phyloP scores from a whole-genome alignment of 169 alveolate species.

The Plasmodium yoelii region DNA sequence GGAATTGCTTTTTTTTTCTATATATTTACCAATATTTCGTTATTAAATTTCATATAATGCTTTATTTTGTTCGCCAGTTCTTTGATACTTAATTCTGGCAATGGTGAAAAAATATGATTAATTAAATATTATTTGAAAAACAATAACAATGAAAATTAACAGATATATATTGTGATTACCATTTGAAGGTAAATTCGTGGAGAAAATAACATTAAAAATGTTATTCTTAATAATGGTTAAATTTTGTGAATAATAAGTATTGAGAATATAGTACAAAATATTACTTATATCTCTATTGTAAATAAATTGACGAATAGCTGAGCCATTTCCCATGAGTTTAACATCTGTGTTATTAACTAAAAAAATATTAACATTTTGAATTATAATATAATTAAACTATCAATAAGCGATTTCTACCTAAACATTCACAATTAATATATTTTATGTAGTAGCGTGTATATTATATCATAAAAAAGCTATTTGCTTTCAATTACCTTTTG shows the following conservation, averaged over 20 bases:
- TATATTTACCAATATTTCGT: conserved; percentile 50
- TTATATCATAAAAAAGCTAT: neutral
- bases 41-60: conserved; percentile 38
- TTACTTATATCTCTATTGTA: conserved; percentile 57
- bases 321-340: conserved; percentile 61
- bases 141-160: conserved; percentile 6
- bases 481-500: conserved; percentile 32
- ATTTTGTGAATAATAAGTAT: conserved; percentile 44
- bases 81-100: conserved; percentile 62
- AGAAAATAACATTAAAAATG: conserved; percentile 56
- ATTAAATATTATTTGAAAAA: neutral
- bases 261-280: conserved; percentile 57
- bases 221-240: conserved; percentile 67
- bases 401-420: neutral
- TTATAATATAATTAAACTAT: neutral
- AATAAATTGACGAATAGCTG: conserved; percentile 61
- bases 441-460: neutral
- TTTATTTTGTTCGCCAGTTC: conserved; percentile 62
- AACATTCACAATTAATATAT: neutral
- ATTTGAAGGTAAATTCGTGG: conserved; percentile 72
- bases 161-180: conserved; percentile 19
- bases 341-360: conserved; percentile 45
- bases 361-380: conserved; percentile 5
- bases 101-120: neutral
- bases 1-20: conserved; percentile 1